A percentile compares a stretch with the other conserved stretches of the same genome.
Conservation (phyloP, 805 yeast genomes). For the Diddensiella santjacobensis region DNA sequence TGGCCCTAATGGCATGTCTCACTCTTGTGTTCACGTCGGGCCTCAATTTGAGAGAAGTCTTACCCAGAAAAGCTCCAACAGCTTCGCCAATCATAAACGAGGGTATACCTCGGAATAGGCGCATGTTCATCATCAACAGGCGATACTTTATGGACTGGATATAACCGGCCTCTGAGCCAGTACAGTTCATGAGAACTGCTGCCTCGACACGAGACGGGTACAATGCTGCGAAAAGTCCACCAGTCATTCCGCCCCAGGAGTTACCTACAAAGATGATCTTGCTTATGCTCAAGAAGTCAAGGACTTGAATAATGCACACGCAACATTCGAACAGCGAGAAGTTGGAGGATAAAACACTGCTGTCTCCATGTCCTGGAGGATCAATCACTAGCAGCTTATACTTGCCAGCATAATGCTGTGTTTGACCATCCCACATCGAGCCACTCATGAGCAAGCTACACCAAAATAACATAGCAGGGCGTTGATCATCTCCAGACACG, state of each 20-base stretch:
- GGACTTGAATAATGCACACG: not conserved
- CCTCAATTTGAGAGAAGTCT: not conserved
- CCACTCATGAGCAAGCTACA: conserved; percentile 7
- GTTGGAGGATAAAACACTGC: not conserved
- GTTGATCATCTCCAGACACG: not conserved
- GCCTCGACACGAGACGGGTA: conserved; percentile 5
- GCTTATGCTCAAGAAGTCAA: not conserved
- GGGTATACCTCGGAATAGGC: not conserved
- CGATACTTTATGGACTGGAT: not conserved
- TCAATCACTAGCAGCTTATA: conserved; percentile 1
- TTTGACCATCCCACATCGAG: conserved; percentile 7
- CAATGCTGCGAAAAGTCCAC: conserved; percentile 4
- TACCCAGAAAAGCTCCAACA: conserved; percentile 5
- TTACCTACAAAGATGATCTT: conserved; percentile 6
- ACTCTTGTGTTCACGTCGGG: conserved; percentile 1
- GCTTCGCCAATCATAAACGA: conserved; percentile 2
- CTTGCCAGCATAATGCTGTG: not conserved
- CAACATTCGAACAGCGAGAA: conserved; percentile 5
- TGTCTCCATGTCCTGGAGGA: conserved; percentile 11
- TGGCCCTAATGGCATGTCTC: not conserved
- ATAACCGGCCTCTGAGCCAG: conserved; percentile 8
- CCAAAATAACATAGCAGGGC: conserved; percentile 1
- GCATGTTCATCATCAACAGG: not conserved
- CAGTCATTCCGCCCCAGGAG: conserved; percentile 13
- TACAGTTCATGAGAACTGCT: conserved; percentile 9